Base-by-base conservation (phyloP, 1,139 yeast genomes). In the Hyphopichia wangnamkhiaoensis region DNA sequence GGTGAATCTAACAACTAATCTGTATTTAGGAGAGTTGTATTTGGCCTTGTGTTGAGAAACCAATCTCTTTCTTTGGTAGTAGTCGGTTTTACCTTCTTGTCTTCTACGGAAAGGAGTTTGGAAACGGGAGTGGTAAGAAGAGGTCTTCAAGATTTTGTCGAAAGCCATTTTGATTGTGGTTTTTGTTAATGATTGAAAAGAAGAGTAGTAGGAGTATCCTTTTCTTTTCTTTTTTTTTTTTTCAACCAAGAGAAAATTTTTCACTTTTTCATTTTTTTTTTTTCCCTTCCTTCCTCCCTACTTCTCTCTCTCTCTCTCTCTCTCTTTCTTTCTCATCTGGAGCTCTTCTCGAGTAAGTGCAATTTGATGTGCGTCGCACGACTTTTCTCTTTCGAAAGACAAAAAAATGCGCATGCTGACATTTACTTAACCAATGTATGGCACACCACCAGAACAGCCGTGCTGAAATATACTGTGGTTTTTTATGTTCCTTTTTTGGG, bases 71-170 rank as follows among this genome's bases (percentile, higher is more conserved):
- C 99, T 93, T 76, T 95, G 97, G 84, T 91, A 93, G 96, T 91
- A 93, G 76, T 93, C 99, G 72, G 99, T 93, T 85, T 94, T 93
- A 80, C 98, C 99, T 79, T 94, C 98, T 74, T 95, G 90, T 87
- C 99, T 89, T 85, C 99, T 90, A 77, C 98, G 90, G 96, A 90
- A 93, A 61, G 98, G 97, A 72, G 98, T 93, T 82, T 93, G 99
- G 96, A 84, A 93, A 75, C 99, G 93, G 71, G 98, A 90, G 83
- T 83, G 90, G 93, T 94, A 93, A 60, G 98, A 94, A 64, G 95
- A 83, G 67, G 80, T 73, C 83, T 90, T 90, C 60, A 70, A 65
- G 53, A 65, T 63, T 69, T 81, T 81, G 64, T 76, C 72, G 90
- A 89, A 89, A 65, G 82, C 79, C 96, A 89, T 89, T 70, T 63